These are phyloP conservation scores for Exophiala bonariae DNA, from an alignment of 2,329 filamentous ascomycete genomes.

Conservation along the genomic window DNA sequence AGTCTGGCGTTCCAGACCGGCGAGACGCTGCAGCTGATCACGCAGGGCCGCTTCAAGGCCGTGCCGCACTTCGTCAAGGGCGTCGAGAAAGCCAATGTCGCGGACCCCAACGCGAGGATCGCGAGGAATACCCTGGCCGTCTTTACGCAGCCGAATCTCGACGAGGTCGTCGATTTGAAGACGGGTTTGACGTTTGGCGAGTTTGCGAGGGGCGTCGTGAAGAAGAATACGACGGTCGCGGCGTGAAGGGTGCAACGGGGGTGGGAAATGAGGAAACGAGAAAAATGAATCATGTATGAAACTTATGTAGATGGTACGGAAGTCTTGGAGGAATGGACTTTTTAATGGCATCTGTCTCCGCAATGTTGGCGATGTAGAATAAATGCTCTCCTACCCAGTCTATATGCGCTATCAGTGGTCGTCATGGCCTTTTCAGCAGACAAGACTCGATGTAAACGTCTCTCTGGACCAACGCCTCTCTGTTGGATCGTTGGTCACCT, in stretches of 20 bases:
- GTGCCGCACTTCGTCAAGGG: slow-evolving; percentile 95
- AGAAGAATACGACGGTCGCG: slow-evolving; percentile 61
- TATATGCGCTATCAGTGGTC: too few species aligned
- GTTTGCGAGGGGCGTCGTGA: slow-evolving; percentile 78
- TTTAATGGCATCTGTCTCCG: too few species aligned
- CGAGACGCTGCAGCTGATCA: slow-evolving; percentile 87
- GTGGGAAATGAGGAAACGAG: background rate
- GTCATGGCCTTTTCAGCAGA: slow-evolving; percentile 3
- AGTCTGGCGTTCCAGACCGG: slow-evolving; percentile 96
- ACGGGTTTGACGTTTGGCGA: slow-evolving; percentile 72
- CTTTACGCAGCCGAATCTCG: slow-evolving; percentile 95
- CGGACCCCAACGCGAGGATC: slow-evolving; percentile 38
- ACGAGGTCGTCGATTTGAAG: slow-evolving; percentile 65
- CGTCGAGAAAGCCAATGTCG: slow-evolving; percentile 44
- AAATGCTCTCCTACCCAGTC: too few species aligned
- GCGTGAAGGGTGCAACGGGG: background rate
- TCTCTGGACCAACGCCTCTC: too few species aligned
- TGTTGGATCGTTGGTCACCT: too few species aligned
- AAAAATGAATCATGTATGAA: too few species aligned
- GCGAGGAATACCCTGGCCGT: slow-evolving; percentile 89
- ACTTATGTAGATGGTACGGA: too few species aligned
- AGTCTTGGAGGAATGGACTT: too few species aligned
- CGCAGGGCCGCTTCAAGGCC: slow-evolving; percentile 84
- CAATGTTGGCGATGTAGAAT: too few species aligned
- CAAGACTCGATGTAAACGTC: background rate